Evolutionary conservation across 1,284 basidiomycete genomes (phyloP).

Genomic region (Ceratobasidium sp.): DNA sequence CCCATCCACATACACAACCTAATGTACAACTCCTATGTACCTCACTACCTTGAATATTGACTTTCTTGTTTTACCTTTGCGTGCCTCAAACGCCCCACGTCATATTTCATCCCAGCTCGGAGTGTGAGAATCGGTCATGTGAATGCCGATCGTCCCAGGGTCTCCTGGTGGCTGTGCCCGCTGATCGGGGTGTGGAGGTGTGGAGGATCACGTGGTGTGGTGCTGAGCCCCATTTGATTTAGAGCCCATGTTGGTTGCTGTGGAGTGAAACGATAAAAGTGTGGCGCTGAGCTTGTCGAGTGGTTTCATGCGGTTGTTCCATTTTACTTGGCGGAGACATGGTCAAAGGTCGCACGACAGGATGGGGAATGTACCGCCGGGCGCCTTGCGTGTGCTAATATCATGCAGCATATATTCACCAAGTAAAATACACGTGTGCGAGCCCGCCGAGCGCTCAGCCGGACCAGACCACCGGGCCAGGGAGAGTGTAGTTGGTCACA

Average conservation of each 20-base stretch:
- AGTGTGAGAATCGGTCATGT: conserved; percentile 11
- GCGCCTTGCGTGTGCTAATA: background rate
- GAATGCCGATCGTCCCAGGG: conserved; percentile 4
- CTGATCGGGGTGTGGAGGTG: background rate
- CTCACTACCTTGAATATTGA: conserved; percentile 1
- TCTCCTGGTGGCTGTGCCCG: background rate
- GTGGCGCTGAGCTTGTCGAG: background rate
- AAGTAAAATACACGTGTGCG: background rate
- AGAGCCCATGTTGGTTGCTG: conserved; percentile 5
- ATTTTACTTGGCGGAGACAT: too few relatives aligned
- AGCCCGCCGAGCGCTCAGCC: background rate
- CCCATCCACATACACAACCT: background rate
- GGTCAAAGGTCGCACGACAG: too few relatives aligned
- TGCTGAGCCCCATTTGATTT: background rate
- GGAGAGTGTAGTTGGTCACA: conserved; percentile 54
- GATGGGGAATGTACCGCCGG: background rate
- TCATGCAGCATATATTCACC: background rate
- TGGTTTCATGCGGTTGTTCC: background rate
- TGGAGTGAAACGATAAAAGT: background rate
- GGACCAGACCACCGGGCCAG: conserved; percentile 42
- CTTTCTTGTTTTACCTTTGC: background rate
- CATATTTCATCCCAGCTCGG: conserved; percentile 17
- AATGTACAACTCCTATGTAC: conserved; percentile 17
- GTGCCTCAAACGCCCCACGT: conserved; percentile 15
- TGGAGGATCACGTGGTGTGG: background rate